Conservation (phyloP, 1,284 basidiomycete genomes). For the Ganoderma boninense region DNA sequence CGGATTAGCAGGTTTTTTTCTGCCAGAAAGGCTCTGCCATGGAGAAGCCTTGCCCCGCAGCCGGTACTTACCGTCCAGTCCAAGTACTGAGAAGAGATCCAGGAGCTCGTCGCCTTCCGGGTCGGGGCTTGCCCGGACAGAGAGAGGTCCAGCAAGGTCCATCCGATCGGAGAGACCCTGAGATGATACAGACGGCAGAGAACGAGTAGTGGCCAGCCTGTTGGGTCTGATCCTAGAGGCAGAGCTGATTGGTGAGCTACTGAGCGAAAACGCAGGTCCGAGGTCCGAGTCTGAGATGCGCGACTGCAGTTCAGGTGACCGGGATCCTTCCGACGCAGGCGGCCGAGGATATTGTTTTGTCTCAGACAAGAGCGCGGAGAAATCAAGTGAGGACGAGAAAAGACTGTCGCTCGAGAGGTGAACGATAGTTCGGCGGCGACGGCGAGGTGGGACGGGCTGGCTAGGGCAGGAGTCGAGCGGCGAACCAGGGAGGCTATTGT, state of each 20-base stretch:
- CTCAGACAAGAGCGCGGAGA: constrained; percentile 39
- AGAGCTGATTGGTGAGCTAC: constrained; percentile 10
- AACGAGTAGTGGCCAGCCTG: background rate
- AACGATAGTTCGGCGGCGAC: constrained; percentile 38
- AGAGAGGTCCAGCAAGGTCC: background rate
- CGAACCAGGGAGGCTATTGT: constrained; percentile 29
- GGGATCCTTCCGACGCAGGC: constrained; percentile 26
- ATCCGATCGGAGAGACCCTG: constrained; percentile 14
- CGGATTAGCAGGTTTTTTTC: background rate
- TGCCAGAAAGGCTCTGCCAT: background rate
- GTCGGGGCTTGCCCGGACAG: constrained; percentile 13
- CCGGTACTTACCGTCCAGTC: constrained; percentile 40
- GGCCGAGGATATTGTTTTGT: constrained; percentile 25
- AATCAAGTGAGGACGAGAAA: constrained; percentile 46
- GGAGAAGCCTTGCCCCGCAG: background rate
- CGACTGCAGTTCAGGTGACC: constrained; percentile 17
- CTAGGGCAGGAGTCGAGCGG: constrained; percentile 22
- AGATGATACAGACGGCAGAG: background rate
- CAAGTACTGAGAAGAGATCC: constrained; percentile 42
- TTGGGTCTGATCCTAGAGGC: constrained; percentile 3
- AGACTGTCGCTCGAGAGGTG: constrained; percentile 44
- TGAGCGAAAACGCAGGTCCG: constrained; percentile 27
- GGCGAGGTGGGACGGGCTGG: constrained; percentile 29
- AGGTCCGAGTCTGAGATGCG: constrained; percentile 17
- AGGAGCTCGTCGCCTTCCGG: constrained; percentile 39